Evolutionary conservation across 78 protist genomes (phyloP), one percentile per base, ranked within the genome.

Genomic region (Dictyostelium firmibasis): DNA sequence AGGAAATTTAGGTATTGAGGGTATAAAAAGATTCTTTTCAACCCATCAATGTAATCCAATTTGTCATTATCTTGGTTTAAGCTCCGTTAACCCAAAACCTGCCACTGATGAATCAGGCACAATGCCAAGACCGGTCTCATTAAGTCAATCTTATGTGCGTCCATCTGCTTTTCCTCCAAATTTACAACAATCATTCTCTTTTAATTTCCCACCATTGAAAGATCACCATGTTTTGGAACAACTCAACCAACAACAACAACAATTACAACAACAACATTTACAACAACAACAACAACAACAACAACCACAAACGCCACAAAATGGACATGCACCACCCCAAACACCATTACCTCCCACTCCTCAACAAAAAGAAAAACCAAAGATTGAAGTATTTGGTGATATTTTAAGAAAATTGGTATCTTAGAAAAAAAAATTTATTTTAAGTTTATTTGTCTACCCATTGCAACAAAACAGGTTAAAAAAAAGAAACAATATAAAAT

Each of bases 1-100:
- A 77, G 99, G 98, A 10, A 94, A 98, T 82, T 75, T 98, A 0
- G 98, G 99, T 4, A 41, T 86, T 27, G 81, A 64, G 13, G 99
- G 99, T 18, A 94, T 98, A 18, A 79, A 91, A 23, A 7, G 83
- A 57, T 98, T 98, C 95, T 83, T 97, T 53, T 27, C 81, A 14
- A 83, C 92, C 13, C 99, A 98, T 84, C 89, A 91, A 41, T 98
- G 99, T 96, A 97, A 97, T 93, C 79, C 94, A 67, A 96, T 97
- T 82, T 97, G 98, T 77, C 82, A 74, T 50, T 64, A 76, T 23
- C 94, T 97, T 14, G 94, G 94, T 31, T 43, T 89, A 47, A 47
- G 33, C 25, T 79, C 86, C 0, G 94, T 72, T 79, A 89, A 89
- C 47, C 94, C 94, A 14, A 89, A 89, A 35, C 94, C 94, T 27